Percentiles rank a stretch among this genome's conserved stretches.
Conservation (phyloP, 73 alveolate species). For the Uronychia setigera region DNA sequence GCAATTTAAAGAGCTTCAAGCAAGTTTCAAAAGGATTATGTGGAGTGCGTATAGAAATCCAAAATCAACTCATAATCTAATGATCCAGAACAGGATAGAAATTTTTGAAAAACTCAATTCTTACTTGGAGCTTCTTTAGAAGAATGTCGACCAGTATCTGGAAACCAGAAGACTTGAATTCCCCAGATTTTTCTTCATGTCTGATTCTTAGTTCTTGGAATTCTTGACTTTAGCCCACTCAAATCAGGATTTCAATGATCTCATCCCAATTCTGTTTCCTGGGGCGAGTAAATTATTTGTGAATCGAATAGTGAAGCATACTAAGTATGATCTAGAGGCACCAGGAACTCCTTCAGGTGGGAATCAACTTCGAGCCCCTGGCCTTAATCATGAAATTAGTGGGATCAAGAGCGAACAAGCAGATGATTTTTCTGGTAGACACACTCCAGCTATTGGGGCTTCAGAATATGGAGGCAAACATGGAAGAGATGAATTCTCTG, state of each 20-base stretch:
- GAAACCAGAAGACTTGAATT: slow-evolving; percentile 54
- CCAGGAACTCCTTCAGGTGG: not conserved
- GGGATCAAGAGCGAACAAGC: not conserved
- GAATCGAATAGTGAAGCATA: slow-evolving; percentile 6
- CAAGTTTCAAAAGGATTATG: slow-evolving; percentile 51
- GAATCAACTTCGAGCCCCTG: not conserved
- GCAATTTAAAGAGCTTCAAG: slow-evolving; percentile 42
- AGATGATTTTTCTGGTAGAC: not conserved
- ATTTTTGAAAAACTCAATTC: slow-evolving; percentile 44
- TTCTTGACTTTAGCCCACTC: slow-evolving; percentile 60
- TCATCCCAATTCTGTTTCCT: slow-evolving; percentile 50
- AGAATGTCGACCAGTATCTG: slow-evolving; percentile 59
- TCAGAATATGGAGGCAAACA: not conserved
- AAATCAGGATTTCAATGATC: slow-evolving; percentile 43
- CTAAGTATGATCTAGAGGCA: not conserved
- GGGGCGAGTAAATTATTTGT: slow-evolving; percentile 62
- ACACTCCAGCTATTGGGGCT: not conserved
- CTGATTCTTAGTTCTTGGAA: slow-evolving; percentile 68
- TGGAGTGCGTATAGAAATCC: slow-evolving; percentile 68
- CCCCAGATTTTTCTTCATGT: slow-evolving; percentile 72
- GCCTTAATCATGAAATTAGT: not conserved
- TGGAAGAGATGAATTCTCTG: not conserved
- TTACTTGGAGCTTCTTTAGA: slow-evolving; percentile 38
- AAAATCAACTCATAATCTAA: slow-evolving; percentile 64
- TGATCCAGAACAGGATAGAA: slow-evolving; percentile 50